Conservation (phyloP, 768 basidiomycete genomes). For the Boletus patriciae region DNA sequence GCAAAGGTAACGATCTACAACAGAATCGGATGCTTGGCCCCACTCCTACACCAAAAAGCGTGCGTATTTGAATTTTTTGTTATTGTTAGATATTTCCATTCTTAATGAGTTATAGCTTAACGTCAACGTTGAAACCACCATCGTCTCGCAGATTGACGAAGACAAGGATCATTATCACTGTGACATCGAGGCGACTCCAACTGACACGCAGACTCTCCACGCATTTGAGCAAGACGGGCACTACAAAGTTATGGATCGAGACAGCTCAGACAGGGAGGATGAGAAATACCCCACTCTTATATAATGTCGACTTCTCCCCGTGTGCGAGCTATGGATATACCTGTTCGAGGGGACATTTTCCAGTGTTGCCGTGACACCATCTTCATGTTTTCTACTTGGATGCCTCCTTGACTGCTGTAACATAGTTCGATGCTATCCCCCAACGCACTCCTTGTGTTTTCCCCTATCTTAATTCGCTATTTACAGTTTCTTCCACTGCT, state of each 20-base stretch:
- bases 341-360: not conserved
- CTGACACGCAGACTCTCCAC: slow-evolving; percentile 2
- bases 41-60: slow-evolving; percentile 19
- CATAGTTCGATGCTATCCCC: slow-evolving; percentile 2
- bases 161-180: slow-evolving; percentile 18
- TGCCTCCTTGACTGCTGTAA: slow-evolving; percentile 6
- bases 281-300: slow-evolving; percentile 13
- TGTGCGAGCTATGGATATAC: slow-evolving; percentile 9
- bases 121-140: slow-evolving; percentile 35
- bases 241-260: slow-evolving; percentile 16
- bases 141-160: slow-evolving; percentile 34
- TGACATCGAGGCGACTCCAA: slow-evolving; percentile 22
- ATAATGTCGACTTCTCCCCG: slow-evolving; percentile 2
- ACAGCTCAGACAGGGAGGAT: slow-evolving; percentile 18
- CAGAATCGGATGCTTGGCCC: slow-evolving; percentile 29
- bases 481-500: not conserved
- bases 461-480: slow-evolving; percentile 2
- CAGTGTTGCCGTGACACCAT: not conserved
- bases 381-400: not conserved
- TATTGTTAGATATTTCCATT: not conserved
- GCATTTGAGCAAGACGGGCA: slow-evolving; percentile 14
- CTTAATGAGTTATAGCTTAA: slow-evolving; percentile 19
- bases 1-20: not conserved
- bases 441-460: not conserved
- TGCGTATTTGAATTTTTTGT: slow-evolving; percentile 7